Percentiles rank a stretch among this genome's conserved stretches.
phyloP scores from a whole-genome alignment of 2,329 filamentous ascomycete species.

The Colletotrichum gloeosporioides region DNA sequence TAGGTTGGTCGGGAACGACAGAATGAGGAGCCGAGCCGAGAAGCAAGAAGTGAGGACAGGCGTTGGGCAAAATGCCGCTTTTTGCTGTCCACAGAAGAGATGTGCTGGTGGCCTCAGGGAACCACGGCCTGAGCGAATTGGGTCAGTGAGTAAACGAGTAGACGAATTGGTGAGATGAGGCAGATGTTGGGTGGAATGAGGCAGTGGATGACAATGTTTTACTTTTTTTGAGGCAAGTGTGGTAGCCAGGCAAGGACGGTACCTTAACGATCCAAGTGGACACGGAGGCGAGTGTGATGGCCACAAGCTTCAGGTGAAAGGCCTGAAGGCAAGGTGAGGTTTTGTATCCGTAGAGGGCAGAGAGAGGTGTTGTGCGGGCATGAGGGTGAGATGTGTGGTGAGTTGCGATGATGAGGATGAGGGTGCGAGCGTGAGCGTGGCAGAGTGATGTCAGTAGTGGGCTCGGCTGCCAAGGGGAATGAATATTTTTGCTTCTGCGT shows the following conservation, averaged over 20 bases:
- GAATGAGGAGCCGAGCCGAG: slow-evolving; percentile 5
- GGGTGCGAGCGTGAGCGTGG: not conserved
- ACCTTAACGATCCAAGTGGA: not conserved
- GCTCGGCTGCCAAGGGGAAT: not conserved
- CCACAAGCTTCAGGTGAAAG: not conserved
- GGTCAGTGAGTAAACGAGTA: not conserved
- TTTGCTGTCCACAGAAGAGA: not conserved
- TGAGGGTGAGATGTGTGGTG: not conserved
- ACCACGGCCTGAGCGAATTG: not conserved
- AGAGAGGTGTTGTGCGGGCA: not conserved
- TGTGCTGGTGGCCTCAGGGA: not conserved
- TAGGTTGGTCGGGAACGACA: not conserved
- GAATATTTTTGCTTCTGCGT: not conserved
- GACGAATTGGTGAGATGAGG: not conserved
- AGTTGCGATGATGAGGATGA: not conserved
- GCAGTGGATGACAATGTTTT: not conserved
- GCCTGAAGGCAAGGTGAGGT: not conserved
- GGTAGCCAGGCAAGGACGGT: not conserved
- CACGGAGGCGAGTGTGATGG: not conserved
- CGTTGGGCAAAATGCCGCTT: not conserved
- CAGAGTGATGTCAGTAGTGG: slow-evolving; percentile 14
- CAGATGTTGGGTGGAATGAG: not conserved
- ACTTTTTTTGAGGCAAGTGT: not conserved
- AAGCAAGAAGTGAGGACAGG: not conserved
- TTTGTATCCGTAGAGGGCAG: not conserved